phyloP scores from a whole-genome alignment of 108 stramenopile species.

The Fragilariopsis cylindrus region DNA sequence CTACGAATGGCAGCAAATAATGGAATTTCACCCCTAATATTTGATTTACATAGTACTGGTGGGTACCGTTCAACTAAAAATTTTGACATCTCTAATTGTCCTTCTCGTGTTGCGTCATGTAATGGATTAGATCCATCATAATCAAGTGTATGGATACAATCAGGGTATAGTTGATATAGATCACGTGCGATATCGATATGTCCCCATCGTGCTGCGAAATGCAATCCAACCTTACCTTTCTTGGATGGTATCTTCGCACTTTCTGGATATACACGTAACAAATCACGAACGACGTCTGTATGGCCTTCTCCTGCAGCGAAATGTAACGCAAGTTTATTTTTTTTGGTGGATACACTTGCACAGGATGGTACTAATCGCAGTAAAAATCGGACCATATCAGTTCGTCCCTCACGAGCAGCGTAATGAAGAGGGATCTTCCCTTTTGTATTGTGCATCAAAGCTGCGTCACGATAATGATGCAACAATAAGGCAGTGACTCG shows the following conservation, averaged over 20 bases:
- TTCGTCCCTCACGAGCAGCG: constrained; percentile 53
- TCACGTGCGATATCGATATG: constrained; percentile 44
- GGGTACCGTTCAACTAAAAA: constrained; percentile 39
- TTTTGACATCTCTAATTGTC: constrained; percentile 44
- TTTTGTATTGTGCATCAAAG: constrained; percentile 45
- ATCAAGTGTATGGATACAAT: constrained; percentile 32
- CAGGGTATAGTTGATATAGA: constrained; percentile 28
- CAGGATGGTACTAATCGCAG: constrained; percentile 29
- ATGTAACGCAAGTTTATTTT: constrained; percentile 54
- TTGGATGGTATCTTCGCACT: constrained; percentile 38
- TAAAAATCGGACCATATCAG: constrained; percentile 44
- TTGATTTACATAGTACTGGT: constrained; percentile 30
- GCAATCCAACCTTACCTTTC: constrained; percentile 57
- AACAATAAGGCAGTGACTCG: constrained; percentile 28
- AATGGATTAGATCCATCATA: constrained; percentile 54
- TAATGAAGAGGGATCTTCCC: constrained; percentile 63
- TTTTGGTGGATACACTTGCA: constrained; percentile 44
- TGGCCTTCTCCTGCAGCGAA: constrained; percentile 60
- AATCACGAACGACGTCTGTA: constrained; percentile 28
- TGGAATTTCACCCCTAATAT: constrained; percentile 51
- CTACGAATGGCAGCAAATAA: constrained; percentile 53
- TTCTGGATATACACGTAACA: constrained; percentile 41
- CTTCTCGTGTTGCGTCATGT: constrained; percentile 56
- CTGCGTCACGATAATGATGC: constrained; percentile 32
- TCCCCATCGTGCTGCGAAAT: constrained; percentile 61